Evolutionary conservation across 2,329 filamentous ascomycete species (phyloP).

Genomic region (Gnomoniopsis sp.): DNA sequence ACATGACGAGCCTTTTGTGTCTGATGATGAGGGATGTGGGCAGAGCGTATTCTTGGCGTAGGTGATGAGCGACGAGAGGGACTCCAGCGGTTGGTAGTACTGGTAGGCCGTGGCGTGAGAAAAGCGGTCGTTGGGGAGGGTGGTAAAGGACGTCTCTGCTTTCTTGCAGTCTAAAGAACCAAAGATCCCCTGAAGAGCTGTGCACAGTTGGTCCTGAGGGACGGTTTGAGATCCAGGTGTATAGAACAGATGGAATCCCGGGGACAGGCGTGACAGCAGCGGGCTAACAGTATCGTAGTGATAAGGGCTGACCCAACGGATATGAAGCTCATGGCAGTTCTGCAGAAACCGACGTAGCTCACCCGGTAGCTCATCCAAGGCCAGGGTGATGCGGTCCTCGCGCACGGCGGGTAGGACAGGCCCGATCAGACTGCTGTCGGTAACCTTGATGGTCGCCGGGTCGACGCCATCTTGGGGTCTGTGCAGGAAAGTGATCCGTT

Average conservation of each 20-base stretch:
- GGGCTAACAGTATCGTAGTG: slow-evolving; percentile 62
- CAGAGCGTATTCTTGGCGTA: slow-evolving; percentile 55
- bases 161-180: slow-evolving; percentile 32
- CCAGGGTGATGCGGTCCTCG: slow-evolving; percentile 76
- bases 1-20: slow-evolving; percentile 37
- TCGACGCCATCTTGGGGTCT: slow-evolving; percentile 61
- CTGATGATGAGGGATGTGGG: slow-evolving; percentile 21
- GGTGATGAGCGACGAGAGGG: slow-evolving; percentile 49
- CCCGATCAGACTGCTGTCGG: slow-evolving; percentile 50
- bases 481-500: slow-evolving; percentile 77
- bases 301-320: slow-evolving; percentile 69
- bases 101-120: slow-evolving; percentile 63
- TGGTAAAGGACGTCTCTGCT: slow-evolving; percentile 58
- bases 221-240: slow-evolving; percentile 48
- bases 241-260: slow-evolving; percentile 79
- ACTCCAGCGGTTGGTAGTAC: slow-evolving; percentile 65
- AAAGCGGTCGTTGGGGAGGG: slow-evolving; percentile 52
- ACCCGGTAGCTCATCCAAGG: slow-evolving; percentile 67
- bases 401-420: slow-evolving; percentile 62
- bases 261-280: slow-evolving; percentile 69
- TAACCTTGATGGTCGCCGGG: slow-evolving; percentile 59
- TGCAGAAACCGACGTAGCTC: slow-evolving; percentile 62
- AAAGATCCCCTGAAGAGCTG: slow-evolving; percentile 28
- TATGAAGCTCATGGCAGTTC: slow-evolving; percentile 67
- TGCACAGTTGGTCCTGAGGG: slow-evolving; percentile 28